Base-by-base conservation (phyloP, 139 green algal species). In the Closterium sp. region DNA sequence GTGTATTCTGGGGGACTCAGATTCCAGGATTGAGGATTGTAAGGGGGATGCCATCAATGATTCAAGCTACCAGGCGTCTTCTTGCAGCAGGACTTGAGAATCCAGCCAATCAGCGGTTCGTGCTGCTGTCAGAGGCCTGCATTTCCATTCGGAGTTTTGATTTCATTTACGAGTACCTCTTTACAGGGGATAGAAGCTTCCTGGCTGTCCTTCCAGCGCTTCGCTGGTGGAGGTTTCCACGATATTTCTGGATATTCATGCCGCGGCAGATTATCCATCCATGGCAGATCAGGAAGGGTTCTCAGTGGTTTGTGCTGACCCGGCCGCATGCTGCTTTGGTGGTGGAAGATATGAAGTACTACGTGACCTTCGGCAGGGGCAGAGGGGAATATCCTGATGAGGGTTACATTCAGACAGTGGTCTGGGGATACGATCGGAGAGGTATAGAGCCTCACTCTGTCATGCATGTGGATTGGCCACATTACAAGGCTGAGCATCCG, bases 121-220 rank as follows among this genome's bases (percentile, higher is more conserved):
- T 94, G 24, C 34, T 94, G 2, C 0, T 94, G 2, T 93, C 70
- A 22, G 91, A 94, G 70, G n/a, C n/a, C 9, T 90, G 34, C 89
- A 32, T 94, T 24, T 89, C 91, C 38, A 62, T 94, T 13, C 86
- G 31, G 9, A 93, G 13, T n/a, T 93, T 93, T 88, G 11, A 38
- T 2, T 94, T 88, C 22, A 10, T 93, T 7, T 93, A 93, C 29
- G 13, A 85, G 2, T 93, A 93, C 87, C 86, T 93, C 27, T n/a
- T 93, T 29, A 31, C n/a, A 79, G 32, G 32, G 3, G n/a, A 91
- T 32, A 89, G 70, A 5, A 87, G 89, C 30, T 91, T 86, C 5
- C n/a, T 45, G 1, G 22, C 29, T 38, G 50, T 24, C 6, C 27
- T 30, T 30, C 79, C 27, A 31, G 9, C n/a, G 2, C 79, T 29